phyloP scores from a whole-genome alignment of 2,329 filamentous ascomycete species.

The Lasiodiplodia hormozganensis region DNA sequence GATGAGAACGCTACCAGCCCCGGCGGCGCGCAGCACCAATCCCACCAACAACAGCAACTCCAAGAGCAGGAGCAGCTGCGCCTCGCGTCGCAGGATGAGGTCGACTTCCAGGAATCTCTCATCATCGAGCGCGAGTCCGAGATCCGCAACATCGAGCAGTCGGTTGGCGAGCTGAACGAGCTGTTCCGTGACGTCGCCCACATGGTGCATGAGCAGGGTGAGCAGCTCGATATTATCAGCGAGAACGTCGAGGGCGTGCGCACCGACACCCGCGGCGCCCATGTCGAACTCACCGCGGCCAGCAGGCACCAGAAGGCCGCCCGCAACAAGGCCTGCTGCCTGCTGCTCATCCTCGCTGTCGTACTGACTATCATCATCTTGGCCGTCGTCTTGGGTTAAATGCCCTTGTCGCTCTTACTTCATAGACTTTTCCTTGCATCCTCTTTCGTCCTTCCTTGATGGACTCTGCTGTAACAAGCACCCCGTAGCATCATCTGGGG shows the following conservation, averaged over 20 bases:
- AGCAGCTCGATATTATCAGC: slow-evolving; percentile 83
- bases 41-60: slow-evolving; percentile 47
- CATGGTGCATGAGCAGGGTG: slow-evolving; percentile 93
- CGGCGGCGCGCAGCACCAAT: slow-evolving; percentile 54
- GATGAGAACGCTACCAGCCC: slow-evolving; percentile 58
- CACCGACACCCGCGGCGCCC: slow-evolving; percentile 82
- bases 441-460: neutral
- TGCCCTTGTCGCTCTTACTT: neutral
- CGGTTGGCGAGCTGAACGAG: slow-evolving; percentile 93
- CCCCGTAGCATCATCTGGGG: neutral
- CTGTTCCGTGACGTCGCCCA: slow-evolving; percentile 97
- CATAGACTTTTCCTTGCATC: neutral
- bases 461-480: neutral
- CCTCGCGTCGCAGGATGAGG: slow-evolving; percentile 88
- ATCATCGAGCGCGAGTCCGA: slow-evolving; percentile 97
- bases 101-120: slow-evolving; percentile 94
- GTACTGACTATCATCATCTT: slow-evolving; percentile 90
- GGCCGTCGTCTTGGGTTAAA: slow-evolving; percentile 78
- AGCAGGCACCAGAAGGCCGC: slow-evolving; percentile 95
- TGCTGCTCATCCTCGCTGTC: slow-evolving; percentile 85
- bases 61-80: slow-evolving; percentile 73
- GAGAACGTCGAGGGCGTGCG: slow-evolving; percentile 86
- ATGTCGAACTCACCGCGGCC: slow-evolving; percentile 83
- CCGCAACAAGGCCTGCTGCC: slow-evolving; percentile 90
- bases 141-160: slow-evolving; percentile 97